Evolutionary conservation across 148 eudicot genomes (phyloP).

Genomic region (Silene conica): DNA sequence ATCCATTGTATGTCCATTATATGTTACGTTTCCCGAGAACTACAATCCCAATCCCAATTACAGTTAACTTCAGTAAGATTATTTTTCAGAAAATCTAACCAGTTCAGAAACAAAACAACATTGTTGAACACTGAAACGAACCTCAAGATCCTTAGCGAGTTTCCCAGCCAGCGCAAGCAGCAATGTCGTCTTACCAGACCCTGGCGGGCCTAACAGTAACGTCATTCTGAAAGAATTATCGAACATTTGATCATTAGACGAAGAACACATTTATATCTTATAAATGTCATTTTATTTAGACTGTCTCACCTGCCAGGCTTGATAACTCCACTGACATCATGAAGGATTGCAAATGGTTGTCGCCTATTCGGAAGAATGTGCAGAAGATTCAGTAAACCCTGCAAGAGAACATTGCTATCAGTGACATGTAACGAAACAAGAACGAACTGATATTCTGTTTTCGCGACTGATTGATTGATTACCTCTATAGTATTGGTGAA

Average conservation of each 20-base stretch:
- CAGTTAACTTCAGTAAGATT: neutral
- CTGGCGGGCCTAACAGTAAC: slow-evolving; percentile 80
- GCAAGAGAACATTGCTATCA: slow-evolving; percentile 5
- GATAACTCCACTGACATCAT: slow-evolving; percentile 74
- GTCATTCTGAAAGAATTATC: slow-evolving; percentile 48
- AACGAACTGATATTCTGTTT: neutral
- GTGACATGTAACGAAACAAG: neutral
- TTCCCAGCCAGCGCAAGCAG: slow-evolving; percentile 80
- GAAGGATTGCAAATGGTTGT: slow-evolving; percentile 62
- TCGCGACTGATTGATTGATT: neutral
- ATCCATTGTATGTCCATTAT: slow-evolving; percentile 52
- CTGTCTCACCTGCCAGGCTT: slow-evolving; percentile 75
- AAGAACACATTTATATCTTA: neutral
- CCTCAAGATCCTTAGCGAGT: slow-evolving; percentile 59
- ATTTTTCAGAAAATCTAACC: neutral
- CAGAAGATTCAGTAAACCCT: slow-evolving; percentile 58
- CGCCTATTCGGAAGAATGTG: slow-evolving; percentile 67
- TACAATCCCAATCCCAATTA: slow-evolving; percentile 11
- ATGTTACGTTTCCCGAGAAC: slow-evolving; percentile 41
- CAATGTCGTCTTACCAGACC: slow-evolving; percentile 83
- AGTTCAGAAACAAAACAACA: neutral
- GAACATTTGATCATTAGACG: neutral
- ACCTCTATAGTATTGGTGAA: slow-evolving; percentile 65
- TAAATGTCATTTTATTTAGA: neutral
- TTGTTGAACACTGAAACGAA: neutral